Base-by-base conservation (phyloP, 495 filamentous ascomycete species). In the Neurospora sp. region DNA sequence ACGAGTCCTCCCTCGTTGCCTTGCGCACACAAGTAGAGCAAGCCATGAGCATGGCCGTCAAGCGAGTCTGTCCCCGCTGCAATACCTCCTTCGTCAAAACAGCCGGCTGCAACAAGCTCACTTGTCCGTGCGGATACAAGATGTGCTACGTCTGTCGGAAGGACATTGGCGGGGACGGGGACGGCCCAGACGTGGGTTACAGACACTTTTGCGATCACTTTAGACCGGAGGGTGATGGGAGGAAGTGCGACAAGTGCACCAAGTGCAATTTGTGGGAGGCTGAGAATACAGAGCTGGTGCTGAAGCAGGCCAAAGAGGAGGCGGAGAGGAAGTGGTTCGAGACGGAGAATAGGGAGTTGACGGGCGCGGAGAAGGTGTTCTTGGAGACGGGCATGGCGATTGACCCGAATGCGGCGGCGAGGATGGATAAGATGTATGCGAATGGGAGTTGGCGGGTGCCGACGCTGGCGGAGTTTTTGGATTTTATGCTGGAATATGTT, bases 161-260 rank as follows among this genome's bases (percentile, higher is more conserved):
- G 76, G 85, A 89, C 76, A 87, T 89, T 70, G 84, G 83, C 62
- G 83, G 76, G 66, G 78, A 81, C 13, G 84, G 82, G 71, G 86
- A 87, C 73, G 85, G 85, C 2, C 87, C 92, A 76, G 77, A 81
- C 21, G 77, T 73, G 3, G 92, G 94, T 8, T 98, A 99, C 77
- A 82, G 88, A 36, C 96, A 99, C 81, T 99, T 97, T 77, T 99
- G 96, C 79, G 89, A 97, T 76, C 96, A 99, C 81, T 98, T 99
- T 81, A 86, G 96, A n/a, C 91, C 92, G 0, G 84, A 88, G 43
- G 89, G 88, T 0, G 83, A 85, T 66, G 92, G 91, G 10, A 87
- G 88, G 39, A 82, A 84, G 38, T 99, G 96, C 77, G 84, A 78
- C 1, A 89, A 94, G 75, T 98, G 95, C 82, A 89, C 89, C 34